phyloP scores from a whole-genome alignment of 2,329 filamentous ascomycete genomes.

The Tolypocladium pustulatum region DNA sequence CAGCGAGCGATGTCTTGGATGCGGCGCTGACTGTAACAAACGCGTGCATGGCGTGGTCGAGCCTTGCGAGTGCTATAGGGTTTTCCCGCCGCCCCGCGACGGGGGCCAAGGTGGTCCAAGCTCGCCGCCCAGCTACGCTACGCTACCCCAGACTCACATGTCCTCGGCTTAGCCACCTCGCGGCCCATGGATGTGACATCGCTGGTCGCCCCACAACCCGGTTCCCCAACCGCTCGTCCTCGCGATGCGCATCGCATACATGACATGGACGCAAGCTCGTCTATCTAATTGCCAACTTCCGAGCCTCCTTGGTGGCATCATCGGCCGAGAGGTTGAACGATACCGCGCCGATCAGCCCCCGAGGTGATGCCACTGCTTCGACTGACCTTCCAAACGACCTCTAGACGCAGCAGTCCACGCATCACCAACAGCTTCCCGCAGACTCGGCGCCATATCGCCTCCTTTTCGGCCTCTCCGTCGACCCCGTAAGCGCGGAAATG shows the following conservation, averaged over 20 bases:
- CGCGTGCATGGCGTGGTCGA: background rate
- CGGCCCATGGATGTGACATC: background rate
- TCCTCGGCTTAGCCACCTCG: background rate
- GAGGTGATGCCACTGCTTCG: background rate
- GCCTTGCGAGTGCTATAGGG: too few relatives aligned
- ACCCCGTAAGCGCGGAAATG: slow-evolving; percentile 11
- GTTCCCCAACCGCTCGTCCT: background rate
- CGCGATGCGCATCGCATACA: background rate
- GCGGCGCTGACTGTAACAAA: too few relatives aligned
- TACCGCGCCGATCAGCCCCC: background rate
- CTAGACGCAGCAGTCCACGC: background rate
- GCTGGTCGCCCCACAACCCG: background rate
- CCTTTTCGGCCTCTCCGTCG: background rate
- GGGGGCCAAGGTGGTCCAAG: background rate
- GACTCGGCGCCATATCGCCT: background rate
- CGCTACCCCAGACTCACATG: background rate
- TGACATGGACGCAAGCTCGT: background rate
- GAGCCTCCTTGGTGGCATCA: background rate
- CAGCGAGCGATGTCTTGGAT: background rate
- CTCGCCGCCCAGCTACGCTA: background rate
- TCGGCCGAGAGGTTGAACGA: background rate
- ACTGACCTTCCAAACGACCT: background rate
- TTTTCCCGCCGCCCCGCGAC: background rate
- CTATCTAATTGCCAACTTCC: background rate
- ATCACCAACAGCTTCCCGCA: background rate